Base-by-base conservation (phyloP, 768 basidiomycete genomes). In the Termitomyces sp. region DNA sequence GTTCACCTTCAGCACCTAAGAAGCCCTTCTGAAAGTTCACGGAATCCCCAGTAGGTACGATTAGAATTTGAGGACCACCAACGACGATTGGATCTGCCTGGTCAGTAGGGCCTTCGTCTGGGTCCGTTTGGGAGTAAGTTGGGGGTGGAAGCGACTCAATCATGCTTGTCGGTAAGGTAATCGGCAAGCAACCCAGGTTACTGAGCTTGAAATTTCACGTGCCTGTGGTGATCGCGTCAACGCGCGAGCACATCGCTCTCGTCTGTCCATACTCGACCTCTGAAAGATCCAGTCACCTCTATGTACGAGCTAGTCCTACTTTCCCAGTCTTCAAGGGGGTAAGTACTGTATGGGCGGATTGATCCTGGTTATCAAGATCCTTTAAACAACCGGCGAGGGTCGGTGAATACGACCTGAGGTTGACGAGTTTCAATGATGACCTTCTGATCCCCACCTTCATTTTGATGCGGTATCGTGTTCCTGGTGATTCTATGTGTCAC, bases 21-120 rank as follows among this genome's bases (percentile, higher is more conserved):
- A 82, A 91, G 12, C 93, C 93, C 65, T 86, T 88, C 73, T 94
- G 93, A 65, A 94, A 95, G 69, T 85, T 82, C 56, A 89, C 75
- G 22, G 84, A 78, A 68, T 88, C 82, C 50, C 81, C 75, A 15
- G 84, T 78, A 0, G 93, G 92, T 13, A 86, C 75, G 59, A 95
- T 86, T 60, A 92, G 76, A 48, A 94, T 78, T 72, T 93, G 88
- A 18, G 85, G 83, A 15, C 70, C 72, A 36, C 59, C 56, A 49
- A 54, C 29, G n/a, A 60, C 41, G 28, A 58, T 59, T 42, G 60
- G 39, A 48, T 62, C 64, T 51, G 33, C 51, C n/a, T 69, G 62
- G 58, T 64, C 48, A 44, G 58, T 46, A 44, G 68, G 56, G 42
- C 58, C 50, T 26, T 66, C 62, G 52, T 64, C 65, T 44, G 63